Evolutionary conservation across 139 green algal species (phyloP), one percentile per base, ranked within the genome.

Genomic region (Chlorella sorokiniana): DNA sequence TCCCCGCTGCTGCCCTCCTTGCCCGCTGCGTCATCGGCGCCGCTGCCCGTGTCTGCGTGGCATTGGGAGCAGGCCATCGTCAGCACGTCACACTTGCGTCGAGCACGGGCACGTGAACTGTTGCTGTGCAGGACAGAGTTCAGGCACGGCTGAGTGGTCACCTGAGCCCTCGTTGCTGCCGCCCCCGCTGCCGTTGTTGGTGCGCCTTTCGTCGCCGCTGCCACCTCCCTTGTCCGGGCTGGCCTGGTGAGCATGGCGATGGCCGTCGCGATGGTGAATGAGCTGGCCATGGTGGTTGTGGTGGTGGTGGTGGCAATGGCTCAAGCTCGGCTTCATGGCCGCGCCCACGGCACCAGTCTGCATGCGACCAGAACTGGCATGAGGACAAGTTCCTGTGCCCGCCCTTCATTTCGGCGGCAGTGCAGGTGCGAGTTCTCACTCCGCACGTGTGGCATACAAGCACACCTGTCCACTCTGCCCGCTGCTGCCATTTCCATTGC

Each of bases 1-100:
- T 78, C 71, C 3, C 71, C 71, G 71, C 71, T 78, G 71, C 48
- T 78, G 71, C 71, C 31, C 22, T 33, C 48, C 11, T 31, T 38
- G 35, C 3, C 35, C 1, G 33, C 44, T 4, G n/a, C 31, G 33
- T 25, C 71, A 9, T 78, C 33, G 48, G n/a, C 25, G 52, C 71
- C 71, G 48, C 71, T 78, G 71, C 71, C 44, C 23, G 45, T 65
- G 48, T 78, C 71, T 25, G 20, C 48, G 1, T n/a, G n/a, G n/a
- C n/a, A n/a, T n/a, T n/a, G n/a, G n/a, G n/a, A n/a, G n/a, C n/a
- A n/a, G n/a, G n/a, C n/a, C n/a, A n/a, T n/a, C n/a, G n/a, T n/a
- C n/a, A n/a, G n/a, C n/a, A n/a, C n/a, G n/a, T n/a, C n/a, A n/a
- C n/a, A n/a, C n/a, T n/a, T n/a, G n/a, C n/a, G n/a, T n/a, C n/a